Conservation (phyloP, 768 basidiomycete genomes). For the Mrakia hoshinonis region DNA sequence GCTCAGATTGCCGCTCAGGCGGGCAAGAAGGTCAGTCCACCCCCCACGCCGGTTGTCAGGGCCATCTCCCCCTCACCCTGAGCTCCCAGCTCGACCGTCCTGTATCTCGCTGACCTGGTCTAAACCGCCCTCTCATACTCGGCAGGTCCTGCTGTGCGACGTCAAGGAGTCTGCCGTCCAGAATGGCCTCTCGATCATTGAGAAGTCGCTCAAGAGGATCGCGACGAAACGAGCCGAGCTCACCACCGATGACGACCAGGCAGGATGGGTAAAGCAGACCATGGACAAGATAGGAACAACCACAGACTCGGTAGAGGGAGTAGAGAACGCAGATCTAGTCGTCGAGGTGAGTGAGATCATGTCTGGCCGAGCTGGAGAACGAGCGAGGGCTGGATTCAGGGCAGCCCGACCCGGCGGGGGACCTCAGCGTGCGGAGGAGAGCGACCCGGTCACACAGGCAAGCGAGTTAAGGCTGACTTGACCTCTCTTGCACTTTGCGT, state of each 20-base stretch:
- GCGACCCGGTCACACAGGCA: neutral
- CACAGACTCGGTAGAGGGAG: conserved; percentile 33
- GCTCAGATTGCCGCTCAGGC: conserved; percentile 44
- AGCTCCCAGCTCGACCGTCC: neutral
- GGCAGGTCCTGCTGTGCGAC: conserved; percentile 15
- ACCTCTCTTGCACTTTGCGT: neutral
- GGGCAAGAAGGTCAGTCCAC: conserved; percentile 40
- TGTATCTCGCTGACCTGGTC: neutral
- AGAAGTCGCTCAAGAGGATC: conserved; percentile 10
- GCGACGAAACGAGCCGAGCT: conserved; percentile 8
- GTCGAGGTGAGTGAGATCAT: conserved; percentile 35
- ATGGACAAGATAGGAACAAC: neutral
- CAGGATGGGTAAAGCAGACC: neutral
- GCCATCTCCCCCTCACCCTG: neutral
- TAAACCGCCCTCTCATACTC: neutral
- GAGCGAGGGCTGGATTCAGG: neutral
- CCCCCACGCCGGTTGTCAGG: neutral
- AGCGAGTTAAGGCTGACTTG: neutral
- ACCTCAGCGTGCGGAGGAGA: neutral
- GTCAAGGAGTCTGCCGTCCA: conserved; percentile 4
- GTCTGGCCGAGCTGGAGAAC: neutral
- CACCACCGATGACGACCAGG: neutral
- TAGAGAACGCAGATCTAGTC: conserved; percentile 41
- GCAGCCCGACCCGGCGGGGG: neutral
- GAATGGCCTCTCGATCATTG: conserved; percentile 11